phyloP scores from a whole-genome alignment of 2,329 filamentous ascomycete genomes.

The Stagonosporopsis rhizophila region DNA sequence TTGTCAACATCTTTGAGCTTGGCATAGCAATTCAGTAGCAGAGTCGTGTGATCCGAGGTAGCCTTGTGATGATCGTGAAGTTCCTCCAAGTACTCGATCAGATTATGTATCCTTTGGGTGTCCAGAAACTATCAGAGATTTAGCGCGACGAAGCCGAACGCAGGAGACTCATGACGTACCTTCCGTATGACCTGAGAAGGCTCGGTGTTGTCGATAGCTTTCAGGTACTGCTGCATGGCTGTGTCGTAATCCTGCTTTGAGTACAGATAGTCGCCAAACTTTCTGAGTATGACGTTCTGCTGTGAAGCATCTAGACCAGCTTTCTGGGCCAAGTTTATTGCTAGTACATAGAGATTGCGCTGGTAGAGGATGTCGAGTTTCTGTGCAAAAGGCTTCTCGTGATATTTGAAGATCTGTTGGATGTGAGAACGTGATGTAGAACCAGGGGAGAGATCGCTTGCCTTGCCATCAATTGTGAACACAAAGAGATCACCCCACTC shows the following conservation, averaged over 20 bases:
- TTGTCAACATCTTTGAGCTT: conserved; percentile 98
- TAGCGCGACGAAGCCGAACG: conserved; percentile 5
- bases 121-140: conserved; percentile 74
- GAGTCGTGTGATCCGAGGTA: conserved; percentile 91
- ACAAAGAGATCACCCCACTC: conserved; percentile 93
- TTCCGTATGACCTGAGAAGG: conserved; percentile 96
- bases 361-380: conserved; percentile 94
- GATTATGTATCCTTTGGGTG: conserved; percentile 94
- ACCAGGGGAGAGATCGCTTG: conserved; percentile 48
- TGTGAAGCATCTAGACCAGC: conserved; percentile 79
- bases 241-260: conserved; percentile 96
- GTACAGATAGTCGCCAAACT: conserved; percentile 93
- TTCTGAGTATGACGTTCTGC: conserved; percentile 90
- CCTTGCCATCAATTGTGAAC: conserved; percentile 91
- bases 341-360: conserved; percentile 87
- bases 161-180: conserved; percentile 51
- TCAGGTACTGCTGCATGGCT: conserved; percentile 98
- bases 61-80: conserved; percentile 93
- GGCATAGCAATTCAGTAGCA: conserved; percentile 95
- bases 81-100: conserved; percentile 97
- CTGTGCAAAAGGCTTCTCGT: conserved; percentile 88
- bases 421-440: conserved; percentile 18
- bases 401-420: conserved; percentile 79
- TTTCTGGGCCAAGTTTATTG: conserved; percentile 92
- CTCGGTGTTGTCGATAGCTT: conserved; percentile 94